Evolutionary conservation across 345 rosid genomes (phyloP), one percentile per base, ranked within the genome.

Genomic region (Linum lewisii): DNA sequence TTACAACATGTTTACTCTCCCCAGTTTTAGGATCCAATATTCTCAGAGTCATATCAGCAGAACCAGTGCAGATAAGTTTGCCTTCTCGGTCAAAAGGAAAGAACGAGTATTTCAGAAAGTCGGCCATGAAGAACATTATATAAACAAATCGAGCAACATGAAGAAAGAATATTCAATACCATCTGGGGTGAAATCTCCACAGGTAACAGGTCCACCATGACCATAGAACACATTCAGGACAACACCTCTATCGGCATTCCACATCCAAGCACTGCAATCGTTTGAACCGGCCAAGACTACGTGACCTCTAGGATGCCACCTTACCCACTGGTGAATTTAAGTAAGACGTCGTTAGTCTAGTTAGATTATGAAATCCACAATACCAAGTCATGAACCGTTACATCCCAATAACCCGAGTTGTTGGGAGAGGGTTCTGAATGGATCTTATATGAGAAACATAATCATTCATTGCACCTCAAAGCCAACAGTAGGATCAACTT

Each of bases 161-260:
- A 61, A 57, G 20, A 11, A 18, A 66, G 58, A 63, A 38, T 57
- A 32, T 47, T 58, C 66, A 37, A 60, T 84, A 92, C 99, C 95
- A 58, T 93, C 95, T 59, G 95, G 92, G 4, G 95, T 93, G 64
- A 88, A 92, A 81, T 82, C 95, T 72, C 98, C 98, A 69, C 97
- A 88, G 21, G 93, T 81, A 5, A 88, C 94, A 45, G 69, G 77
- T 21, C 66, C 69, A 10, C 82, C 81, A 56, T 92, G 98, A n/a
- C 98, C 96, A 0, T 84, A 70, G 73, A 88, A 92, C 71, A 80
- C 80, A 64, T 78, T 80, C 23, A 88, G 90, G 72, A 72, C 79
- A 26, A 69, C 79, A 64, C 72, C 86, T 68, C 53, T 89, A 62
- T 89, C 95, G 29, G 95, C 99, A 81, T 93, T 89, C 97, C 99